These are phyloP conservation scores for Cicer yamashitae DNA, from an alignment of 306 rosid species.

Conservation along the genomic window DNA sequence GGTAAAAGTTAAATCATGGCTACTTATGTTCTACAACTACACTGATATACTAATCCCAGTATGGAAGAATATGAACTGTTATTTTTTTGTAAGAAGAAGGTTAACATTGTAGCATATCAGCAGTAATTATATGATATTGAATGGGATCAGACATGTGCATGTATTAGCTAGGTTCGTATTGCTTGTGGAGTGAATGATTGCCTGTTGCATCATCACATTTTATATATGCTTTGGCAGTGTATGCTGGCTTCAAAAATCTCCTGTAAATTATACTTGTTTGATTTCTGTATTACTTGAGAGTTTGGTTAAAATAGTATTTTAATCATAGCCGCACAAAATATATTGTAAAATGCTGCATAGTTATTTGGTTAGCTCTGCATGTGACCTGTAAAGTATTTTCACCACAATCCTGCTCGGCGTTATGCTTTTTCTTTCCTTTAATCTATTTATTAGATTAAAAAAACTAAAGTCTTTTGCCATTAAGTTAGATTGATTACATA, in stretches of 20 bases:
- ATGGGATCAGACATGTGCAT: not conserved
- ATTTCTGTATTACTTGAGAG: constrained; percentile 4
- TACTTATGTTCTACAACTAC: not conserved
- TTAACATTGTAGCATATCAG: constrained; percentile 24
- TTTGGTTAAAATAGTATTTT: constrained; percentile 5
- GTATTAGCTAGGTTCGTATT: constrained; percentile 27
- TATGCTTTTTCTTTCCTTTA: not conserved
- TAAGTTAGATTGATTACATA: not conserved
- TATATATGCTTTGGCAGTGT: constrained; percentile 19
- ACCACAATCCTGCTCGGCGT: not conserved
- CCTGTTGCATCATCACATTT: not conserved
- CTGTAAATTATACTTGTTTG: constrained; percentile 32
- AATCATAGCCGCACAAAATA: not conserved
- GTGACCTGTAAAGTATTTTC: constrained; percentile 1
- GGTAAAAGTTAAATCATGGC: constrained; percentile 48
- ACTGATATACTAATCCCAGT: not conserved
- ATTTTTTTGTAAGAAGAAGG: constrained; percentile 7
- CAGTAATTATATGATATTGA: not conserved
- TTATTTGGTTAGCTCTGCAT: constrained; percentile 3
- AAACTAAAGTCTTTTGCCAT: not conserved
- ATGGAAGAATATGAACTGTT: constrained; percentile 2
- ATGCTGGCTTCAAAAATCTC: constrained; percentile 11
- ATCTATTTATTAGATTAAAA: not conserved
- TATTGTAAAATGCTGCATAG: not conserved
- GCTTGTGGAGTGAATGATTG: constrained; percentile 5